Evolutionary conservation across 805 yeast genomes (phyloP).

Genomic region (Candida incommunis): DNA sequence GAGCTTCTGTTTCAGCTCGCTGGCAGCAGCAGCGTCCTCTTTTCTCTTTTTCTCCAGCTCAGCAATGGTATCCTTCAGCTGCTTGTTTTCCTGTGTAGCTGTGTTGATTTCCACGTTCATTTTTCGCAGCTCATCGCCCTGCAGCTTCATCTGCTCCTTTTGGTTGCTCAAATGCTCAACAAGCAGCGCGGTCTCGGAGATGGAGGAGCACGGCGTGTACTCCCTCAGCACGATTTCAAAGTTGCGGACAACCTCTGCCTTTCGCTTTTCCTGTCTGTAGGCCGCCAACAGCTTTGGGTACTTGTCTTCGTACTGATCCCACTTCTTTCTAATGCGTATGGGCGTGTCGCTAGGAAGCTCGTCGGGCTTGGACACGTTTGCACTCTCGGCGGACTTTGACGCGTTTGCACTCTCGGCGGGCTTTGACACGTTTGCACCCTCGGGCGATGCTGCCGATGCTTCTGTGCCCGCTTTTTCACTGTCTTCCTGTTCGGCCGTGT

Average conservation of each 20-base stretch:
- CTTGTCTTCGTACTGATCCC: constrained; percentile 76
- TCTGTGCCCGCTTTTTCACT: constrained; percentile 3
- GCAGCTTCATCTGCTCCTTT: constrained; percentile 28
- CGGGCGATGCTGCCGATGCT: constrained; percentile 7
- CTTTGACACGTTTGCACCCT: constrained; percentile 6
- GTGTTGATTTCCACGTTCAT: not conserved
- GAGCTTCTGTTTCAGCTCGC: constrained; percentile 8
- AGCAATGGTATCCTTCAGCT: constrained; percentile 5
- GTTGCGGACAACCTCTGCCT: constrained; percentile 37
- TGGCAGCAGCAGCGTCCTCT: constrained; percentile 1
- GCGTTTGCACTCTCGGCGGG: constrained; percentile 10
- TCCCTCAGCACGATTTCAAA: constrained; percentile 67
- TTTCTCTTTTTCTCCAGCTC: constrained; percentile 3
- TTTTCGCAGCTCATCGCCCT: constrained; percentile 37
- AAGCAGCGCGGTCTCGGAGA: constrained; percentile 57
- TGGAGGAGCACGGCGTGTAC: constrained; percentile 63
- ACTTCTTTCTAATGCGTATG: constrained; percentile 50
- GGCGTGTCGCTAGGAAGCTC: constrained; percentile 40
- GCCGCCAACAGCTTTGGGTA: constrained; percentile 77
- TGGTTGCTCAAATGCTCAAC: constrained; percentile 56
- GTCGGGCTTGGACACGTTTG: constrained; percentile 29
- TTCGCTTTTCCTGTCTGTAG: constrained; percentile 65
- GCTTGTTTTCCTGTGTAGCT: constrained; percentile 4
- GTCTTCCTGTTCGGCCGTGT: not conserved
- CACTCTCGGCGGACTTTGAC: constrained; percentile 4